phyloP scores from a whole-genome alignment of 2,329 filamentous ascomycete species.

The Curvularia lunata region DNA sequence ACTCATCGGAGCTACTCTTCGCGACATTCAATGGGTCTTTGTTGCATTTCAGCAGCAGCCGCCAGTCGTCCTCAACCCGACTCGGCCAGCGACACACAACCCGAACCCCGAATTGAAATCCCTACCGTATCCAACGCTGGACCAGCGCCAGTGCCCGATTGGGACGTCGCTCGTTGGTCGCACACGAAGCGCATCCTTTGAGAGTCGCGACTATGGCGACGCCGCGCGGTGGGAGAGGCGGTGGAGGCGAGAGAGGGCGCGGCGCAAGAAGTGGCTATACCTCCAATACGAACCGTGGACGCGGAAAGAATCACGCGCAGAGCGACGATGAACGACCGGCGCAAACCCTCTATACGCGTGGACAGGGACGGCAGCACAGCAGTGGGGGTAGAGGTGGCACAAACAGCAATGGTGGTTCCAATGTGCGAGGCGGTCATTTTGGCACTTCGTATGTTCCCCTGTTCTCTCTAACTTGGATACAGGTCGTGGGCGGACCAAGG shows the following conservation, averaged over 20 bases:
- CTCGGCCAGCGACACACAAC: slow-evolving; percentile 21
- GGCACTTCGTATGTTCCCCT: slow-evolving; percentile 20
- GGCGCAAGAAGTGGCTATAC: slow-evolving; percentile 19
- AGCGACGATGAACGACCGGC: slow-evolving; percentile 19
- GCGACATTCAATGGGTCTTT: slow-evolving; percentile 27
- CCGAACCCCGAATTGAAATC: background rate
- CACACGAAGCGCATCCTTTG: slow-evolving; percentile 15
- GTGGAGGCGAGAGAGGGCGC: slow-evolving; percentile 24
- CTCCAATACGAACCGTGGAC: slow-evolving; percentile 16
- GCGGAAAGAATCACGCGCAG: slow-evolving; percentile 25
- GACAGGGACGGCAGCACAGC: slow-evolving; percentile 11
- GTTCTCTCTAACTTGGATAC: slow-evolving; percentile 10
- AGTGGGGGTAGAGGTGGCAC: slow-evolving; percentile 5
- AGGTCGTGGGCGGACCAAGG: slow-evolving; percentile 21
- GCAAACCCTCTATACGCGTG: slow-evolving; percentile 18
- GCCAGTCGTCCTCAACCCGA: slow-evolving; percentile 28
- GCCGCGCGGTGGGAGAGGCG: slow-evolving; percentile 34
- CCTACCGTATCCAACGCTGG: background rate
- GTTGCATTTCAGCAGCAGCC: slow-evolving; percentile 27
- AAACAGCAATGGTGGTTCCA: background rate
- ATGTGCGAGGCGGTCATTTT: slow-evolving; percentile 12
- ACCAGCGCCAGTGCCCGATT: slow-evolving; percentile 2
- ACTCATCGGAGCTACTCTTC: slow-evolving; percentile 19
- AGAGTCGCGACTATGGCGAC: slow-evolving; percentile 38
- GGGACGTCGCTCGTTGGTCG: slow-evolving; percentile 8